Conservation (phyloP, 176 grass and related monocot genomes). For the Bolboschoenus planiculmis region DNA sequence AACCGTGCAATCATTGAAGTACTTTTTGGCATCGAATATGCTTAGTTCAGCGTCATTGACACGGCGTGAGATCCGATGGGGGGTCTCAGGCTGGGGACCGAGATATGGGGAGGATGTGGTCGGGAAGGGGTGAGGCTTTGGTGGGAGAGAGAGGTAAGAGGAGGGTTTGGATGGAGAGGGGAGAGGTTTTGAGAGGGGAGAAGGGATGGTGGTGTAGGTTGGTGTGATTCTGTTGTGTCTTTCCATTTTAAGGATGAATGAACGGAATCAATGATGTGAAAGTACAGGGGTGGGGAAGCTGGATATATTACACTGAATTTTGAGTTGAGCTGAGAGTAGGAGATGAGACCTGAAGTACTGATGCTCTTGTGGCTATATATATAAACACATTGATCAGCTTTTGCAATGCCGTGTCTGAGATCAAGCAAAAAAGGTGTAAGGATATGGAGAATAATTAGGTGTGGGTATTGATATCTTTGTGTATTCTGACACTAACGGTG, state of each 20-base stretch:
- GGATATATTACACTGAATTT: background rate
- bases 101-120: slow-evolving; percentile 9
- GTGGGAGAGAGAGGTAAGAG: slow-evolving; percentile 18
- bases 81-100: background rate
- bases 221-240: slow-evolving; percentile 19
- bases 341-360: background rate
- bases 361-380: background rate
- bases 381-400: background rate
- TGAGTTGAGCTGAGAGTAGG: background rate
- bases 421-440: background rate
- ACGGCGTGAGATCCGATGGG: slow-evolving; percentile 13
- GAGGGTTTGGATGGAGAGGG: background rate
- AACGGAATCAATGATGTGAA: background rate
- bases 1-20: slow-evolving; percentile 24
- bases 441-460: background rate
- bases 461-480: background rate
- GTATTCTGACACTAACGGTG: background rate
- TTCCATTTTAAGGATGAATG: slow-evolving; percentile 7
- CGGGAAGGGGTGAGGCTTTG: slow-evolving; percentile 10
- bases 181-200: background rate
- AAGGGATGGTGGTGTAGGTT: background rate
- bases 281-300: background rate
- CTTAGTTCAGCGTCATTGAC: slow-evolving; percentile 30
- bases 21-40: slow-evolving; percentile 42
- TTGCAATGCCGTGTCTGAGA: slow-evolving; percentile 1